Evolutionary conservation across 441 rosid genomes (phyloP), one percentile per base, ranked within the genome.

Genomic region (Erysimum cheiri): DNA sequence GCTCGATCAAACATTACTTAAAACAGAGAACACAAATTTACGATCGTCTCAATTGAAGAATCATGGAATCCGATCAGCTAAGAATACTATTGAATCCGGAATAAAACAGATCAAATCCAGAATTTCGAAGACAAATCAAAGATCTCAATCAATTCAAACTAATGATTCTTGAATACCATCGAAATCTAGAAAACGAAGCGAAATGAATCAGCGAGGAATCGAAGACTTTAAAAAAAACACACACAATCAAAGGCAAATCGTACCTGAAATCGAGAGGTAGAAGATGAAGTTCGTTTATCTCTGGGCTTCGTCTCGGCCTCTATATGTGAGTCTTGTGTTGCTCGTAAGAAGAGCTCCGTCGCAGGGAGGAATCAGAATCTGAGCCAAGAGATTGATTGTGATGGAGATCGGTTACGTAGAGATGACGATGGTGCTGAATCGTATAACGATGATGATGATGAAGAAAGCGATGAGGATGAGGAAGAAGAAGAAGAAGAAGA

Each of bases 401-500:
- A 19, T 19, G 22, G 22, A 19, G 37, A 48, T 13, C 69, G 46
- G 7, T 70, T 56, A 1, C 50, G 10, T 1, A 44, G 4, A 1
- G 78, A 68, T 0, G 81, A 79, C 0, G 80, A 65, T 0, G 80
- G 40, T 0, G 81, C 80, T 0, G 86, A 73, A 0, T 83, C 78
- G 10, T 80, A 78, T 1, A 66, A 73, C 1, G 78, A 63, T 0
- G 73, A 55, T 22, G 24, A 22, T 22, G 24, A 22, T 0, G 82
- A 60, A 0, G 76, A 71, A 0, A 22, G 24, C 24, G 75, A 63
- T 0, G 92, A 64, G 3, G 69, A 63, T 0, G 71, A 55, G 0
- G 82, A 64, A 0, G 76, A 71, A 0, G 75, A 63, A 0, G 92
- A 85, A 22, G 93, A 82, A 6, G 85, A 85, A 22, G 93, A 82